A percentile compares a stretch with the other conserved stretches of the same genome.
Conservation (phyloP, 257 asterid species). For the Solanum etuberosum region DNA sequence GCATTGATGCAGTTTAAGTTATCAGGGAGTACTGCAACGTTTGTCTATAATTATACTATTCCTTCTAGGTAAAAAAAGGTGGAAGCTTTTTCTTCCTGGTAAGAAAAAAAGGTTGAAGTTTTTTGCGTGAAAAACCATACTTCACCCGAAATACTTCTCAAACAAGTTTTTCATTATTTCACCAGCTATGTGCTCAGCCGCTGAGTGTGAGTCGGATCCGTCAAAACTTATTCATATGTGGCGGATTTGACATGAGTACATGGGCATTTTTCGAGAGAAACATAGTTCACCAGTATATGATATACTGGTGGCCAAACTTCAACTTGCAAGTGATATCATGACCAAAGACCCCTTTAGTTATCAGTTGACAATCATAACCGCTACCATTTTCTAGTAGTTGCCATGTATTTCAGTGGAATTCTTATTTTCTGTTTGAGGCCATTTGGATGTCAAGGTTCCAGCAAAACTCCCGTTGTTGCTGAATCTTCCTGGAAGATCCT, state of each 20-base stretch:
- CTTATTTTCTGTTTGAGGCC: neutral
- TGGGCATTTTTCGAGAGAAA: neutral
- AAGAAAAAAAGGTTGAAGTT: neutral
- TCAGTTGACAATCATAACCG: neutral
- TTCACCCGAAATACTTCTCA: neutral
- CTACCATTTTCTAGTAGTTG: neutral
- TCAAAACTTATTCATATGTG: neutral
- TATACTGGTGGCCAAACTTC: neutral
- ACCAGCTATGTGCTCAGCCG: neutral
- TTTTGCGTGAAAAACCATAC: neutral
- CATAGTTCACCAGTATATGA: neutral
- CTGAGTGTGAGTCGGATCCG: neutral
- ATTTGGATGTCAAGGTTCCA: neutral
- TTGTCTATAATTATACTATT: neutral
- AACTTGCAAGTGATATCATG: neutral
- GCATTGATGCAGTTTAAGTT: neutral
- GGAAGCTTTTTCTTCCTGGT: neutral
- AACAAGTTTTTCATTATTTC: neutral
- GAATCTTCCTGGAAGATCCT: neutral
- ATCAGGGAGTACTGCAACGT: neutral
- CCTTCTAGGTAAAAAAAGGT: neutral
- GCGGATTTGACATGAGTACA: neutral
- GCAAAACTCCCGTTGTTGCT: neutral
- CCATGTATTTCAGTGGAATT: neutral
- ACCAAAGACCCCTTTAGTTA: neutral